Percentiles rank a stretch among this genome's conserved stretches.
phyloP scores from a whole-genome alignment of 2,329 filamentous ascomycete genomes.

The Hymenoscyphus scutula region DNA sequence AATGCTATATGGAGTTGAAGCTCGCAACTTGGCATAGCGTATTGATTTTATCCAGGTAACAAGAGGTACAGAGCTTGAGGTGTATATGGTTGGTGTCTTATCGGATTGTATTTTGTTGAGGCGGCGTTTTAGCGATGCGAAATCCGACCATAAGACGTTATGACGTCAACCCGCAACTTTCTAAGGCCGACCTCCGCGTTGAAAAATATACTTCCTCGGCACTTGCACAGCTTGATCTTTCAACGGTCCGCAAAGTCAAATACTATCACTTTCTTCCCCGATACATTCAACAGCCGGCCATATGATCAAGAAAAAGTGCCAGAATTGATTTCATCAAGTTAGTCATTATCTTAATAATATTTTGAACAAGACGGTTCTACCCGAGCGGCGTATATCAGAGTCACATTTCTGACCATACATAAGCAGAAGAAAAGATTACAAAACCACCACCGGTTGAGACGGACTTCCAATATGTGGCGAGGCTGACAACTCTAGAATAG shows the following conservation, averaged over 20 bases:
- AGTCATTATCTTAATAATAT: too few species aligned
- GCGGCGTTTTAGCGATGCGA: not conserved
- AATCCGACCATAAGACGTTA: not conserved
- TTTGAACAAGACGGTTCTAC: not conserved
- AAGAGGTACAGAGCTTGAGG: too few species aligned
- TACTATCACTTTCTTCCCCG: not conserved
- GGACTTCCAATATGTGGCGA: not conserved
- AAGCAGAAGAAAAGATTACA: not conserved
- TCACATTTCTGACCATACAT: not conserved
- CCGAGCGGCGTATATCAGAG: not conserved
- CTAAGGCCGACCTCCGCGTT: not conserved
- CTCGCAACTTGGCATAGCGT: not conserved
- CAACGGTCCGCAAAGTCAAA: not conserved
- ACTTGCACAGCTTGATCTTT: too few species aligned
- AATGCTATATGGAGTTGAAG: not conserved
- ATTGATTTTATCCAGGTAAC: not conserved
- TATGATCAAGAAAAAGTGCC: not conserved
- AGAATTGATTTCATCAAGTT: too few species aligned
- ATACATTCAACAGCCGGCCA: not conserved
- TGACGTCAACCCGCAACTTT: not conserved
- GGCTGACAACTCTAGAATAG: not conserved
- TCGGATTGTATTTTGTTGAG: not conserved
- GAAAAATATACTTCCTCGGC: not conserved
- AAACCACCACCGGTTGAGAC: conserved; percentile 2
- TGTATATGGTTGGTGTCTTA: not conserved